phyloP scores from a whole-genome alignment of 306 rosid species.

The Amphicarpaea edgeworthii region DNA sequence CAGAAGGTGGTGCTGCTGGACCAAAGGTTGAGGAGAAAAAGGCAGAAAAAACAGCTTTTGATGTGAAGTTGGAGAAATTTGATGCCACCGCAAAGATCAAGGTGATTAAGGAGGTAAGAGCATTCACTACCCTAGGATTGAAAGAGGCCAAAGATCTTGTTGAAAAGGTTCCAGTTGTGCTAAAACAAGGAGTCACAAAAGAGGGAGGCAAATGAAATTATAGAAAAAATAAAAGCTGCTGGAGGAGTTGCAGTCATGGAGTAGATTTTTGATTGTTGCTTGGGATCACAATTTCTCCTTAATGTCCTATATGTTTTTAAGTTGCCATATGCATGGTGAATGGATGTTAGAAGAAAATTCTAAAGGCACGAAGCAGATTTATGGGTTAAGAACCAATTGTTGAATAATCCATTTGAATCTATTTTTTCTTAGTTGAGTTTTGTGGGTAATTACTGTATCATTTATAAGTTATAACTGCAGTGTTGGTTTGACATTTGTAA shows the following conservation, averaged over 20 bases:
- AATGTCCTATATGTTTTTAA: conserved; percentile 12
- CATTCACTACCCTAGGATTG: conserved; percentile 59
- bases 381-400: conserved; percentile 23
- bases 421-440: conserved; percentile 18
- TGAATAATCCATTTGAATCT: conserved; percentile 42
- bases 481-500: conserved; percentile 43
- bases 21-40: conserved; percentile 60
- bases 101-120: conserved; percentile 65
- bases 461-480: conserved; percentile 23
- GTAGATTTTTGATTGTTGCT: conserved; percentile 43
- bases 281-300: conserved; percentile 34
- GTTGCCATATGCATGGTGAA: conserved; percentile 17
- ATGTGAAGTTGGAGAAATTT: conserved; percentile 60
- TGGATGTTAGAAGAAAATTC: conserved; percentile 38
- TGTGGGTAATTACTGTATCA: conserved; percentile 22
- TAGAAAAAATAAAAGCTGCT: conserved; percentile 60
- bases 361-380: conserved; percentile 29
- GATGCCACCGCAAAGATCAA: conserved; percentile 62
- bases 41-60: conserved; percentile 63
- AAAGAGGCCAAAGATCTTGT: conserved; percentile 68
- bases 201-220: conserved; percentile 59
- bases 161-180: conserved; percentile 57
- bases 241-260: conserved; percentile 65
- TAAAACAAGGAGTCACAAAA: conserved; percentile 63
- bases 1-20: conserved; percentile 44